Evolutionary conservation across 148 eudicot genomes (phyloP).

Genomic region (Diospyros lotus): DNA sequence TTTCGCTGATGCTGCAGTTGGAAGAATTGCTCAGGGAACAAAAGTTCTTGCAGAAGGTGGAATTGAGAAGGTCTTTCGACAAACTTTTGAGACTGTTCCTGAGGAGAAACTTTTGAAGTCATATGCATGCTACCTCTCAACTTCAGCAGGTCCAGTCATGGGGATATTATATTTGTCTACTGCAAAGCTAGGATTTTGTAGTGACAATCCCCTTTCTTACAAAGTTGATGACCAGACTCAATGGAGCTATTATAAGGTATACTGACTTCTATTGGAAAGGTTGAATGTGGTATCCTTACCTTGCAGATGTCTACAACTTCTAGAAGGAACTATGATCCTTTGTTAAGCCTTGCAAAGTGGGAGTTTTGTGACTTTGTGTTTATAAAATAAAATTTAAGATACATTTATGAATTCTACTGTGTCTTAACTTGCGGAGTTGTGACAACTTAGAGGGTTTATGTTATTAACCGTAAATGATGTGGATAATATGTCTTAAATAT

Average conservation of each 20-base stretch:
- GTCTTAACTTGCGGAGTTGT: no score
- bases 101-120: constrained; percentile 34
- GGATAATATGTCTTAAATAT: no score
- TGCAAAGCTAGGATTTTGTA: constrained; percentile 45
- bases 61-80: constrained; percentile 33
- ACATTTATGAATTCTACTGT: no score
- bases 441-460: no score
- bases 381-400: no score
- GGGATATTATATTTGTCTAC: constrained; percentile 49
- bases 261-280: background rate
- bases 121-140: constrained; percentile 49
- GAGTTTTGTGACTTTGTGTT: no score
- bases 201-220: constrained; percentile 41
- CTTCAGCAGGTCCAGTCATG: constrained; percentile 48
- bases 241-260: constrained; percentile 30
- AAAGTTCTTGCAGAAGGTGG: constrained; percentile 54
- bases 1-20: constrained; percentile 36
- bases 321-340: background rate
- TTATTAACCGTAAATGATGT: no score
- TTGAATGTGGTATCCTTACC: background rate
- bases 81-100: constrained; percentile 30
- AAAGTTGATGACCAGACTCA: constrained; percentile 17
- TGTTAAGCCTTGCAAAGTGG: no score
- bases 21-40: constrained; percentile 47
- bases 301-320: background rate